These are phyloP conservation scores for Fragaria ananassa DNA, from an alignment of 306 rosid species.

Conservation along the genomic window DNA sequence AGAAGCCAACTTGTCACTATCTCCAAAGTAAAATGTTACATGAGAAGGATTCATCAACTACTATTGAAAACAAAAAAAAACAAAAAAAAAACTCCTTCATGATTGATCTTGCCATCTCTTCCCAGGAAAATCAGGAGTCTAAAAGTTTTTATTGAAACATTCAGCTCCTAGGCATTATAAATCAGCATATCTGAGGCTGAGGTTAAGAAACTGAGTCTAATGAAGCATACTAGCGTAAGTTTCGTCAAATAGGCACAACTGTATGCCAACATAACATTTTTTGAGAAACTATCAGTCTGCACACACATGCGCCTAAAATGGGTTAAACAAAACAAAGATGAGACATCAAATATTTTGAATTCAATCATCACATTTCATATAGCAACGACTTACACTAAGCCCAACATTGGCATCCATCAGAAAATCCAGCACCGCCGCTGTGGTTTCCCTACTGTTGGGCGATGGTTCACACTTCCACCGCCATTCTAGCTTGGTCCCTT, in stretches of 20 bases:
- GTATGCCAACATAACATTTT: background rate
- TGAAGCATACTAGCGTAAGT: background rate
- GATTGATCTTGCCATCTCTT: background rate
- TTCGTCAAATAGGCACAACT: background rate
- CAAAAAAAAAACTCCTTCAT: background rate
- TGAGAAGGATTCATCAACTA: background rate
- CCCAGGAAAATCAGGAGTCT: background rate
- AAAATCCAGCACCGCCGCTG: conserved; percentile 67
- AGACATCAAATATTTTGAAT: background rate
- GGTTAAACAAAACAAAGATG: background rate
- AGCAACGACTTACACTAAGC: conserved; percentile 61
- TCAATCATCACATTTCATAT: background rate
- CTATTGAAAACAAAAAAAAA: background rate
- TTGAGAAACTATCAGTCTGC: background rate
- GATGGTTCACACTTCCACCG: conserved; percentile 79
- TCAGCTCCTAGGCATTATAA: background rate
- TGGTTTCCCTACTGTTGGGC: conserved; percentile 55
- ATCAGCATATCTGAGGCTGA: background rate
- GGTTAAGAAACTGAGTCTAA: background rate
- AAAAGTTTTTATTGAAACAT: background rate
- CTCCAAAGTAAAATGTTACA: background rate
- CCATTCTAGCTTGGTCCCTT: conserved; percentile 77
- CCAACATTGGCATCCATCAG: conserved; percentile 78
- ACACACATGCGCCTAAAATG: background rate
- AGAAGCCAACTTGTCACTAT: background rate